These are phyloP conservation scores for Coccomyxa sp. DNA, from an alignment of 139 green algal species.

Conservation along the genomic window DNA sequence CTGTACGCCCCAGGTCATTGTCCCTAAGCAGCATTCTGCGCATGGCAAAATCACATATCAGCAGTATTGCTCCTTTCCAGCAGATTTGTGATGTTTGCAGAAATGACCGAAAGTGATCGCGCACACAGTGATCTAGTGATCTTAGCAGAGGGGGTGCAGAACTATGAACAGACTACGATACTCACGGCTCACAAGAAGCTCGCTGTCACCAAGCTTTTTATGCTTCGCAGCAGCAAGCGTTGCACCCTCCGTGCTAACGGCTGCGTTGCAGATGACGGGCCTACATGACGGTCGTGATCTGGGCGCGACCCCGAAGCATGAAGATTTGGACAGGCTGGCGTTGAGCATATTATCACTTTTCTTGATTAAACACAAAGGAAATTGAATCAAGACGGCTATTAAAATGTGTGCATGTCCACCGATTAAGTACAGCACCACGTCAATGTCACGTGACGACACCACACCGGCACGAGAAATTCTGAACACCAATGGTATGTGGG, in stretches of 20 bases:
- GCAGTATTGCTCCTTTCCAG: background rate
- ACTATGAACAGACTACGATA: too few species aligned
- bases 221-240: conserved; percentile 8
- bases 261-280: too few species aligned
- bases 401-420: background rate
- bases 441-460: background rate
- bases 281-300: too few species aligned
- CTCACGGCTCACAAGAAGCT: conserved; percentile 22
- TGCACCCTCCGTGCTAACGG: background rate
- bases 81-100: background rate
- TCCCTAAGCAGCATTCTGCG: conserved; percentile 46
- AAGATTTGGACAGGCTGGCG: too few species aligned
- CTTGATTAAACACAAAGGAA: too few species aligned
- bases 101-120: background rate
- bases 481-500: background rate
- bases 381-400: too few species aligned
- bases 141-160: too few species aligned
- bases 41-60: background rate
- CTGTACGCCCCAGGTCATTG: conserved; percentile 76
- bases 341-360: too few species aligned
- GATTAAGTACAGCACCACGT: background rate
- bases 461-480: background rate
- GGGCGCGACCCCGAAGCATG: too few species aligned
- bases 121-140: too few species aligned
- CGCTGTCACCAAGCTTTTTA: conserved; percentile 29